Conservation (phyloP, 139 green algal species). For the Coelastrella sp. region DNA sequence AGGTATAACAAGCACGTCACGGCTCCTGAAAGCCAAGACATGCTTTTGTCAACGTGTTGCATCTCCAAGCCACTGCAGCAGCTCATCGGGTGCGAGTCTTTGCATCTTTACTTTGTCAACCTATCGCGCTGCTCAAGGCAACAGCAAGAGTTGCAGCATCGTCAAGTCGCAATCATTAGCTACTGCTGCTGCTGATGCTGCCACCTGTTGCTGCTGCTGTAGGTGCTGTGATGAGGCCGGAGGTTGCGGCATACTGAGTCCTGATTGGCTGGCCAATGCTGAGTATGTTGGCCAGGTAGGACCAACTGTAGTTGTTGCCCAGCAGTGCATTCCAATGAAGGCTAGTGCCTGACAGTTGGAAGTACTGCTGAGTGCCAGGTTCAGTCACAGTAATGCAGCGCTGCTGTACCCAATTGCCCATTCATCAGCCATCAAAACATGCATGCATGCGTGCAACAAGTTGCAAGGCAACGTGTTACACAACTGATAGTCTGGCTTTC, state of each 20-base stretch:
- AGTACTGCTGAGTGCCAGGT: not conserved
- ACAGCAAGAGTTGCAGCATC: not conserved
- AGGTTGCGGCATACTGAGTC: conserved; percentile 57
- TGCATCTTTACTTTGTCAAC: not conserved
- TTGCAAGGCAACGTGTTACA: too few relatives aligned
- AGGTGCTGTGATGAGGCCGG: conserved; percentile 53
- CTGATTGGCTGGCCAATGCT: conserved; percentile 38
- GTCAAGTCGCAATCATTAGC: not conserved
- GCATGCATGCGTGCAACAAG: too few relatives aligned
- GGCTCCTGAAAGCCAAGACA: too few relatives aligned
- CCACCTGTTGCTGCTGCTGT: not conserved
- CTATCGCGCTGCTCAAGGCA: too few relatives aligned
- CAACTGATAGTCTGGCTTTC: too few relatives aligned
- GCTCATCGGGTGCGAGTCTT: not conserved
- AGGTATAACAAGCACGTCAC: too few relatives aligned
- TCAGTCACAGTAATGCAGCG: not conserved
- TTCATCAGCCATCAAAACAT: too few relatives aligned
- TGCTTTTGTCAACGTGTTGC: too few relatives aligned
- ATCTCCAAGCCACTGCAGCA: not conserved
- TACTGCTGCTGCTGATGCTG: not conserved
- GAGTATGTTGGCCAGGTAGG: conserved; percentile 27
- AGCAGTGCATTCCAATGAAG: too few relatives aligned
- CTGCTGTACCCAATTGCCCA: not conserved
- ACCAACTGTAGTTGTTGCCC: not conserved
- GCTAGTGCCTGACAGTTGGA: not conserved